Percentiles rank a stretch among this genome's conserved stretches.
Evolutionary conservation across 2,329 filamentous ascomycete genomes (phyloP).

Genomic region (Cercospora citrullina): DNA sequence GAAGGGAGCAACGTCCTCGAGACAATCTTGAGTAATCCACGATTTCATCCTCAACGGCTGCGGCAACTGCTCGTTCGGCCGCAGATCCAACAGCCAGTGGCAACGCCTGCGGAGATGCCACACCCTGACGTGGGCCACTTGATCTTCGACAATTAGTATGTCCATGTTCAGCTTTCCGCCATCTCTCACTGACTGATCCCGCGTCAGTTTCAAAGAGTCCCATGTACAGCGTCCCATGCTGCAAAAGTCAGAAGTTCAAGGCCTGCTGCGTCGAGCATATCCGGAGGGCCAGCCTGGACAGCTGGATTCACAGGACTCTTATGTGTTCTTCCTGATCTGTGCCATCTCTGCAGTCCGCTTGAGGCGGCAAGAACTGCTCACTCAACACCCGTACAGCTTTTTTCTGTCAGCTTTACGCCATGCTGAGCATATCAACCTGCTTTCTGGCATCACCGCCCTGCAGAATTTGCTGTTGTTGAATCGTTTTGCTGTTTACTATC

Average conservation of each 20-base stretch:
- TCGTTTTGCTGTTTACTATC: slow-evolving; percentile 48
- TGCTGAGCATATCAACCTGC: slow-evolving; percentile 37
- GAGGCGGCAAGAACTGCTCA: slow-evolving; percentile 36
- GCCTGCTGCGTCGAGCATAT: slow-evolving; percentile 17
- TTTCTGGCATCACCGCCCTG: slow-evolving; percentile 40
- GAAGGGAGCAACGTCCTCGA: slow-evolving; percentile 17
- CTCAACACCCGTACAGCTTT: slow-evolving; percentile 45
- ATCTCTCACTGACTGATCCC: not conserved
- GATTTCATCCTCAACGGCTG: slow-evolving; percentile 11
- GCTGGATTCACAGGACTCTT: slow-evolving; percentile 36
- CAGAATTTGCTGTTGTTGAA: slow-evolving; percentile 46
- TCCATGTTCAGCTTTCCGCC: not conserved
- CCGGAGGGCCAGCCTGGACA: not conserved
- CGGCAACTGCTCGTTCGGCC: slow-evolving; percentile 11
- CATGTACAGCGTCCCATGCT: slow-evolving; percentile 22
- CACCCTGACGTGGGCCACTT: not conserved
- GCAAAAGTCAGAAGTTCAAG: slow-evolving; percentile 6
- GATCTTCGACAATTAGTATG: slow-evolving; percentile 10
- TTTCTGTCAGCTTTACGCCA: slow-evolving; percentile 43
- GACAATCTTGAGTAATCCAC: slow-evolving; percentile 13
- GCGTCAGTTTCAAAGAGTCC: slow-evolving; percentile 17
- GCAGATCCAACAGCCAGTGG: slow-evolving; percentile 15
- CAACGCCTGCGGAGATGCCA: slow-evolving; percentile 15
- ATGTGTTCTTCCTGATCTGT: slow-evolving; percentile 43
- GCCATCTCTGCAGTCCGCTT: slow-evolving; percentile 42